A percentile compares a stretch with the other conserved stretches of the same genome.
phyloP scores from a whole-genome alignment of 192 early-diverging fungal species.

The Rhizophagus clarus region DNA sequence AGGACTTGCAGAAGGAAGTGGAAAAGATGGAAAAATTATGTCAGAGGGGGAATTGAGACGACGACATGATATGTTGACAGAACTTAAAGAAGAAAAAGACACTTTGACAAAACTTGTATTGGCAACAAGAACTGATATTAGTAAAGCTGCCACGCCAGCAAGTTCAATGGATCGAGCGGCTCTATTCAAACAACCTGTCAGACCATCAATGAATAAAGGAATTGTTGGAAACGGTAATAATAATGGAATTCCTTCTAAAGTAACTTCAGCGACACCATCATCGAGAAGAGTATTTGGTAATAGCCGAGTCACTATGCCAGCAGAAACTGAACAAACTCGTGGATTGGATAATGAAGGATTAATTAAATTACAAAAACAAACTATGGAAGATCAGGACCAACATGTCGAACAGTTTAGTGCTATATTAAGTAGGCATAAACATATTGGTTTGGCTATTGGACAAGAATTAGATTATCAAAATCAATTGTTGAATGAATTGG shows the following conservation, averaged over 20 bases:
- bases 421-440: slow-evolving; percentile 80
- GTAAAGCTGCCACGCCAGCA: slow-evolving; percentile 38
- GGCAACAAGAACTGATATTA: slow-evolving; percentile 51
- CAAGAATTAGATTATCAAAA: slow-evolving; percentile 93
- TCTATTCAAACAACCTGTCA: slow-evolving; percentile 37
- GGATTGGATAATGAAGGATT: slow-evolving; percentile 76
- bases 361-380: slow-evolving; percentile 71
- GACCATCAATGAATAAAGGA: slow-evolving; percentile 7
- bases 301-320: slow-evolving; percentile 46
- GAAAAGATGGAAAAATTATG: slow-evolving; percentile 51
- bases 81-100: slow-evolving; percentile 70
- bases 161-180: slow-evolving; percentile 50
- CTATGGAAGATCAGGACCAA: slow-evolving; percentile 84
- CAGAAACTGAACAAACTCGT: slow-evolving; percentile 80
- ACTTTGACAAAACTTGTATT: slow-evolving; percentile 62
- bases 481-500: slow-evolving; percentile 82
- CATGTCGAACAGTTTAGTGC: slow-evolving; percentile 73
- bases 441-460: slow-evolving; percentile 85
- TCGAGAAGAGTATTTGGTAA: slow-evolving; percentile 74
- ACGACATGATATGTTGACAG: slow-evolving; percentile 76
- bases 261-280: slow-evolving; percentile 14
- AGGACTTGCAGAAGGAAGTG: slow-evolving; percentile 50
- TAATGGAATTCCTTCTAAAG: slow-evolving; percentile 3
- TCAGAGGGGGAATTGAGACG: slow-evolving; percentile 75
- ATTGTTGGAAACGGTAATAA: slow-evolving; percentile 26